Evolutionary conservation across 2,329 filamentous ascomycete genomes (phyloP), one percentile per base, ranked within the genome.

Genomic region (Leptographium galeiforme): DNA sequence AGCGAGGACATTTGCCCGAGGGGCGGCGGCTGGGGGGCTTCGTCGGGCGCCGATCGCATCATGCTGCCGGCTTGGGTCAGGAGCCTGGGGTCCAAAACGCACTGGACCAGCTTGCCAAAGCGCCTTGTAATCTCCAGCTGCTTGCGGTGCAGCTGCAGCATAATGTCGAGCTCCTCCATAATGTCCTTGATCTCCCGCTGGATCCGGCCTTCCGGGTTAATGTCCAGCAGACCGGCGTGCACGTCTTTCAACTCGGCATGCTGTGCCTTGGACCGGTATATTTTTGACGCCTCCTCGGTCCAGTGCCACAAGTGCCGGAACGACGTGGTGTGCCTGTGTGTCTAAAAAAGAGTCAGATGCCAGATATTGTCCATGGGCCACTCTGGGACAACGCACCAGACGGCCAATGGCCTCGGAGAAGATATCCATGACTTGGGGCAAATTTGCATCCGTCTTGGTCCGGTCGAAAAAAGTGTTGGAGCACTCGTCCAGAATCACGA

Each of bases 121-220:
- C 57, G 56, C 19, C 61, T 60, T 4, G 69, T 52, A 0, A 68
- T 61, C 4, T 67, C 62, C 2, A 55, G 47, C 41, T 72, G 72
- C n/a, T 65, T 63, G 7, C 62, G 63, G 6, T 63, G 60, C 14
- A 75, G 63, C 14, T 67, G 63, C 0, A 68, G 60, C 63, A 76
- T 73, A 51, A 75, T 75, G 10, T 70, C 67, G 0, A 76, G 63
- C 55, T 76, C 72, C 14, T 75, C 72, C 1, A 70, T 59, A 25
- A 75, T 72, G 44, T 75, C 72, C 49, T 72, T 70, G 11, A 72
- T 68, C 50, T 75, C 72, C 0, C 63, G 60, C 36, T 72, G 67
- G 0, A 75, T 61, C 19, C 66, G 63, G 0, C 68, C 70, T 55
- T 75, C 71, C 1, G 66, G 64, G 3, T 67, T 68, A 30, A 74